Conservation (phyloP, 1,284 basidiomycete species). For the Tilletia walkeri region DNA sequence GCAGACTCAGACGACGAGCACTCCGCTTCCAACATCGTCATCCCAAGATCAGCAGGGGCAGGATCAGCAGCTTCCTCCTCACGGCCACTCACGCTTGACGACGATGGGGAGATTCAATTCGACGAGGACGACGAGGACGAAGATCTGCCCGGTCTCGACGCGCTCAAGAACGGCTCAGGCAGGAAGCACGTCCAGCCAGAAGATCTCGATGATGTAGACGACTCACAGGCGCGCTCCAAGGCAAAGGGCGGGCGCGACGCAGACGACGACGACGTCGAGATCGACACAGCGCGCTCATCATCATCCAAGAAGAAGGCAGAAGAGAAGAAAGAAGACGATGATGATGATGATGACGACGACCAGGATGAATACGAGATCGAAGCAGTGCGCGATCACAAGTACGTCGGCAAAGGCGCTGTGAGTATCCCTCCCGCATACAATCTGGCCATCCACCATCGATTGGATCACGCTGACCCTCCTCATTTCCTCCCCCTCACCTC, state of each 20-base stretch:
- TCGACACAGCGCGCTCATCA: too few relatives aligned
- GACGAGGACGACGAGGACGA: slow-evolving; percentile 26
- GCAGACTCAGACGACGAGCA: slow-evolving; percentile 1
- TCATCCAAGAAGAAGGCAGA: background rate
- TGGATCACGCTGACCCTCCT: background rate
- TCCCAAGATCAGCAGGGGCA: background rate
- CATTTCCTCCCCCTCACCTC: background rate
- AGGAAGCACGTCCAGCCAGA: too few relatives aligned
- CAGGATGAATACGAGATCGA: slow-evolving; percentile 37
- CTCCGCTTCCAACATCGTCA: too few relatives aligned
- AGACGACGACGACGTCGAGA: background rate
- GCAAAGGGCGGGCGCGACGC: background rate
- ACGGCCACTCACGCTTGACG: slow-evolving; percentile 19
- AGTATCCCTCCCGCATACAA: slow-evolving; percentile 17
- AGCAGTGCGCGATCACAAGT: slow-evolving; percentile 26
- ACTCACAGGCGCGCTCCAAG: background rate
- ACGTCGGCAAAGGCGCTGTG: slow-evolving; percentile 19
- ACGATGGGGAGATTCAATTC: slow-evolving; percentile 23
- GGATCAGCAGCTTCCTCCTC: too few relatives aligned
- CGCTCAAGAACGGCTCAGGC: background rate
- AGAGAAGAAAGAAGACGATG: slow-evolving; percentile 18
- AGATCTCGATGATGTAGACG: too few relatives aligned
- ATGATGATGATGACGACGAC: slow-evolving; percentile 22
- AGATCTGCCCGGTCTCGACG: slow-evolving; percentile 1
- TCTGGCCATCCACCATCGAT: background rate